phyloP scores from a whole-genome alignment of 2,329 filamentous ascomycete species.

The Penicillium freii region DNA sequence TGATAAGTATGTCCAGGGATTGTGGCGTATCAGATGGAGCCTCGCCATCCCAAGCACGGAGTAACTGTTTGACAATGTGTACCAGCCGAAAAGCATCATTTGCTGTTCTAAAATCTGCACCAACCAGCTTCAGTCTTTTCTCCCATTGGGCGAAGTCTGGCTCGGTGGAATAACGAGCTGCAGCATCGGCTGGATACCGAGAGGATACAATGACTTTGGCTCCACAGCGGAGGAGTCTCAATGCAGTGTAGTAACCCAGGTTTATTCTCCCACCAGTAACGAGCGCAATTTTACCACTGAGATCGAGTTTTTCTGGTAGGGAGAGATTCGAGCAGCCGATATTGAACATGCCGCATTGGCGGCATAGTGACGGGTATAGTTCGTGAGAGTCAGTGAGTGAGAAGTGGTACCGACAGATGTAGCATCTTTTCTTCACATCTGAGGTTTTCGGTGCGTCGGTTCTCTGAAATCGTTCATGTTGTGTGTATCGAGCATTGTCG shows the following conservation, averaged over 20 bases:
- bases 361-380: slow-evolving; percentile 34
- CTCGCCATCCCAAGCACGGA: slow-evolving; percentile 20
- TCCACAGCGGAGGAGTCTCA: slow-evolving; percentile 38
- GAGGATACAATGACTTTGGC: slow-evolving; percentile 38
- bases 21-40: background rate
- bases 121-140: slow-evolving; percentile 29
- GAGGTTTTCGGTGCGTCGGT: background rate
- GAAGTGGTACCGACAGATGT: slow-evolving; percentile 34
- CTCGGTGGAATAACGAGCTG: slow-evolving; percentile 26
- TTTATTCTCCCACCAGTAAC: slow-evolving; percentile 40
- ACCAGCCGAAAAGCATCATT: slow-evolving; percentile 35
- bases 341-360: slow-evolving; percentile 38
- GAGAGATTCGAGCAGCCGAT: slow-evolving; percentile 29
- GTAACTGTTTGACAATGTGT: slow-evolving; percentile 18
- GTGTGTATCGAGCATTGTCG: slow-evolving; percentile 1
- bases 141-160: slow-evolving; percentile 14
- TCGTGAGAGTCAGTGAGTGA: slow-evolving; percentile 15
- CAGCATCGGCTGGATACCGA: slow-evolving; percentile 38
- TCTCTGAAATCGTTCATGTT: background rate
- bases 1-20: slow-evolving; percentile 37
- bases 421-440: slow-evolving; percentile 25
- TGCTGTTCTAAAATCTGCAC: slow-evolving; percentile 36
- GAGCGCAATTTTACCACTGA: slow-evolving; percentile 30
- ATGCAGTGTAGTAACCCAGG: slow-evolving; percentile 35
- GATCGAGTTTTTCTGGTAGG: slow-evolving; percentile 28